Percentiles rank a stretch among this genome's conserved stretches.
phyloP scores from a whole-genome alignment of 495 filamentous ascomycete genomes.

The Neurospora sp. region DNA sequence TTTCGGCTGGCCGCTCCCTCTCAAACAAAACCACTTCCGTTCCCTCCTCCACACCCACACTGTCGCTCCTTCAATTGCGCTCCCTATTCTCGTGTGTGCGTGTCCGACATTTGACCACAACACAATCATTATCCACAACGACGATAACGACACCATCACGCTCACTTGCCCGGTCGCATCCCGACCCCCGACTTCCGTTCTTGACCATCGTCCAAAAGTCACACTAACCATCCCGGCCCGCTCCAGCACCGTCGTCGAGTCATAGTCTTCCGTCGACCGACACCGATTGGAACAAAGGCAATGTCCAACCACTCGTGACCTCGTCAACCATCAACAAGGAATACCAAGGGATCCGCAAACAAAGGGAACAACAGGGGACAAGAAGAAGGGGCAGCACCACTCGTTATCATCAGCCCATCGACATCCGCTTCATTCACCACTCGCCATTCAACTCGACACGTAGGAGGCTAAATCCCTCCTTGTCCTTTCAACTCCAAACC shows the following conservation, averaged over 20 bases:
- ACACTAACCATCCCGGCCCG: not conserved
- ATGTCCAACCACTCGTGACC: conserved; percentile 18
- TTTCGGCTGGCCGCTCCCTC: conserved; percentile 2
- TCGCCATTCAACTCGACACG: conserved; percentile 10
- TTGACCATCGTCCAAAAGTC: not conserved
- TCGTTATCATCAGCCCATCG: conserved; percentile 1
- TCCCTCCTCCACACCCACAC: conserved; percentile 13
- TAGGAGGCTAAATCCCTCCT: conserved; percentile 1
- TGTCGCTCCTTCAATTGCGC: conserved; percentile 18
- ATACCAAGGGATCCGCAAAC: conserved; percentile 9
- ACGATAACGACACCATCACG: conserved; percentile 1
- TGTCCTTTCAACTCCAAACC: not conserved
- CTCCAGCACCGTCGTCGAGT: not conserved
- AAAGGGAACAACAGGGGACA: not conserved
- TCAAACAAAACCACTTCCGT: conserved; percentile 23
- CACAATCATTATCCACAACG: conserved; percentile 5
- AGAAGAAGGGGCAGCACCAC: not conserved
- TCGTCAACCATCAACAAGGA: conserved; percentile 14
- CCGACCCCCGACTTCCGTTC: not conserved
- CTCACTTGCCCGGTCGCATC: not conserved
- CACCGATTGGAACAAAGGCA: conserved; percentile 9
- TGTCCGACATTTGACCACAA: conserved; percentile 8
- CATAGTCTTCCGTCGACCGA: not conserved
- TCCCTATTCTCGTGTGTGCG: conserved; percentile 9
- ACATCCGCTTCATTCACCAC: conserved; percentile 16